Evolutionary conservation across 495 filamentous ascomycete species (phyloP).

Genomic region (Hypoxylon subgilvum): DNA sequence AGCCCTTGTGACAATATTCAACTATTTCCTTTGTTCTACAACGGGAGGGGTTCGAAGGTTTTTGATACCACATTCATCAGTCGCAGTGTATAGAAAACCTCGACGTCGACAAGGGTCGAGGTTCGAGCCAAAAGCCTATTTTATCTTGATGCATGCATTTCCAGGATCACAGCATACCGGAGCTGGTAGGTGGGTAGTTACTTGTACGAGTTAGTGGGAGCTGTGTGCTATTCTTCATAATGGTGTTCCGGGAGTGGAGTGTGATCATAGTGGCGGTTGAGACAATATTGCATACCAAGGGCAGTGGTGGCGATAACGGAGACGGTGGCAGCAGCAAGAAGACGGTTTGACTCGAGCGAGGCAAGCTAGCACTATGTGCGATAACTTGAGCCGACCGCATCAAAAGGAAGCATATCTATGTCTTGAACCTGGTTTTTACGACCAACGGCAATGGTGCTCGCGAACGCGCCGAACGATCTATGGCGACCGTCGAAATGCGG

Average conservation of each 20-base stretch:
- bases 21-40: conserved; percentile 41
- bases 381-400: conserved; percentile 25
- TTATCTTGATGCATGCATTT: conserved; percentile 41
- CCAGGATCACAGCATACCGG: conserved; percentile 41
- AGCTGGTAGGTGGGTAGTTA: conserved; percentile 36
- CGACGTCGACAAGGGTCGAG: conserved; percentile 33
- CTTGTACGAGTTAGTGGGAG: conserved; percentile 40
- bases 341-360: neutral
- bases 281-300: conserved; percentile 28
- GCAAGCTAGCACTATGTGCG: conserved; percentile 21
- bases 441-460: conserved; percentile 28
- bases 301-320: conserved; percentile 13
- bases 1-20: conserved; percentile 44
- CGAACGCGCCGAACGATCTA: conserved; percentile 37
- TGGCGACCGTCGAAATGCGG: conserved; percentile 43
- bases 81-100: conserved; percentile 41
- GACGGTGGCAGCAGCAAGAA: conserved; percentile 7
- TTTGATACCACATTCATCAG: conserved; percentile 40
- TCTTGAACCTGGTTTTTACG: conserved; percentile 32
- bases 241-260: conserved; percentile 34
- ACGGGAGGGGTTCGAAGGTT: conserved; percentile 34
- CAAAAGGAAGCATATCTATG: conserved; percentile 15
- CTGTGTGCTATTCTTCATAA: conserved; percentile 29
- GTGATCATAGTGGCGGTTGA: conserved; percentile 31
- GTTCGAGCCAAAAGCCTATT: conserved; percentile 34